These are phyloP conservation scores for Bidens hawaiensis DNA, from an alignment of 140 eudicot species.

Conservation along the genomic window DNA sequence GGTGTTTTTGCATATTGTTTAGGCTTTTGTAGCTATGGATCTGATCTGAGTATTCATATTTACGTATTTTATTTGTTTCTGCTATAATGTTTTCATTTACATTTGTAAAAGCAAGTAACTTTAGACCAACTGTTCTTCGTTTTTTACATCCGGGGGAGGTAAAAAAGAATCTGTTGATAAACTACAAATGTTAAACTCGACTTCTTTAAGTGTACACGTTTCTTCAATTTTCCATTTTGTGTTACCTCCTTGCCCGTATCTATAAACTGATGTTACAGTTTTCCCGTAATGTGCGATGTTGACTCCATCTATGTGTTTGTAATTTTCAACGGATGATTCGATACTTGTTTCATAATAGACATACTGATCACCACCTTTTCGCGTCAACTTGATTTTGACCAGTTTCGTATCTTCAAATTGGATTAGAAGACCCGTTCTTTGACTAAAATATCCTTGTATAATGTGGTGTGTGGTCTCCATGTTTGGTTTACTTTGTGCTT, in stretches of 20 bases:
- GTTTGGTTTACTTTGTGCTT: constrained; percentile 53
- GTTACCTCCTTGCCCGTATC: constrained; percentile 55
- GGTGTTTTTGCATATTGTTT: constrained; percentile 19
- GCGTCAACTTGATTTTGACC: constrained; percentile 50
- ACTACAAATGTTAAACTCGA: constrained; percentile 64
- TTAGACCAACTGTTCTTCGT: constrained; percentile 14
- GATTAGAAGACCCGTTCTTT: constrained; percentile 67
- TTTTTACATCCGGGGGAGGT: constrained; percentile 57
- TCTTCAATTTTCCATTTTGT: constrained; percentile 67
- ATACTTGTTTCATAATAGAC: constrained; percentile 72
- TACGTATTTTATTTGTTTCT: constrained; percentile 16
- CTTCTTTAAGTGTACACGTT: constrained; percentile 66
- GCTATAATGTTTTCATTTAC: constrained; percentile 6
- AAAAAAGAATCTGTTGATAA: constrained; percentile 52
- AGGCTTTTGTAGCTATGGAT: constrained; percentile 22
- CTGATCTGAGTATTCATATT: constrained; percentile 7
- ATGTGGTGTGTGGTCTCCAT: constrained; percentile 72
- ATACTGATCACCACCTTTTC: constrained; percentile 34
- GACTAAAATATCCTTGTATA: constrained; percentile 86
- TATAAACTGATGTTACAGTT: constrained; percentile 41
- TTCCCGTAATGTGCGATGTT: constrained; percentile 67
- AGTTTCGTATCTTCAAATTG: constrained; percentile 78
- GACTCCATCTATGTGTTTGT: constrained; percentile 54
- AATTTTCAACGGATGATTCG: constrained; percentile 68
- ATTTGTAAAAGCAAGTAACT: not conserved